These are phyloP conservation scores for Colletotrichum coccodes DNA, from an alignment of 2,329 filamentous ascomycete genomes.

Conservation along the genomic window DNA sequence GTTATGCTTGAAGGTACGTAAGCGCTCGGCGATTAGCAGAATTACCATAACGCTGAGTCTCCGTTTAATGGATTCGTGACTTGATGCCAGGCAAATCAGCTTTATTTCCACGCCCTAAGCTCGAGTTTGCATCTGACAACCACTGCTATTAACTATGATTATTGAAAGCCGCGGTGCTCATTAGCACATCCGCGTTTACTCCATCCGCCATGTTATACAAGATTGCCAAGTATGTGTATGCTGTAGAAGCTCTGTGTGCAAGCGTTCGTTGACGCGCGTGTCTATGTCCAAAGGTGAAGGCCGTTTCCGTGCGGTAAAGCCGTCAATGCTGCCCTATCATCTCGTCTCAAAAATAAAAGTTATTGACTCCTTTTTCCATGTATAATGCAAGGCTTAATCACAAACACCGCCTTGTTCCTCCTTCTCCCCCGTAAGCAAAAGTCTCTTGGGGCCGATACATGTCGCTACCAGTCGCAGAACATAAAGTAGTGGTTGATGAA, in stretches of 20 bases:
- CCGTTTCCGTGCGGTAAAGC: not conserved
- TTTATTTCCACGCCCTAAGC: too few species aligned
- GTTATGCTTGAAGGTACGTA: too few species aligned
- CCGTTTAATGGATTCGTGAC: too few species aligned
- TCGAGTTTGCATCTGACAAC: not conserved
- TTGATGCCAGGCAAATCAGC: too few species aligned
- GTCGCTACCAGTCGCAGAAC: conserved; percentile 41
- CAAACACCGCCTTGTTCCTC: not conserved
- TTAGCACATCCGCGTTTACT: not conserved
- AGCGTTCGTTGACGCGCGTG: not conserved
- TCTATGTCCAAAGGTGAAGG: conserved; percentile 5
- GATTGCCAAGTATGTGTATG: conserved; percentile 3
- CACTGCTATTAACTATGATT: not conserved
- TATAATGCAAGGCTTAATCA: conserved; percentile 15
- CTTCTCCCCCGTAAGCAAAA: not conserved
- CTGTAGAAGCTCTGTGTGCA: conserved; percentile 13
- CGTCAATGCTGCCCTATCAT: conserved; percentile 3
- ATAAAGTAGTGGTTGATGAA: conserved; percentile 52
- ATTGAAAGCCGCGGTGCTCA: not conserved
- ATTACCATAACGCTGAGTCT: too few species aligned
- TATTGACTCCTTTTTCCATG: conserved; percentile 19
- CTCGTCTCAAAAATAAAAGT: conserved; percentile 4
- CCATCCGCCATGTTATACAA: conserved; percentile 23
- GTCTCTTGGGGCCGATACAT: fast-evolving
- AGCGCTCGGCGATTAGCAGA: too few species aligned